Evolutionary conservation across 1,139 yeast species (phyloP), one percentile per base, ranked within the genome.

Genomic region (Arxiozyma slooffiae): DNA sequence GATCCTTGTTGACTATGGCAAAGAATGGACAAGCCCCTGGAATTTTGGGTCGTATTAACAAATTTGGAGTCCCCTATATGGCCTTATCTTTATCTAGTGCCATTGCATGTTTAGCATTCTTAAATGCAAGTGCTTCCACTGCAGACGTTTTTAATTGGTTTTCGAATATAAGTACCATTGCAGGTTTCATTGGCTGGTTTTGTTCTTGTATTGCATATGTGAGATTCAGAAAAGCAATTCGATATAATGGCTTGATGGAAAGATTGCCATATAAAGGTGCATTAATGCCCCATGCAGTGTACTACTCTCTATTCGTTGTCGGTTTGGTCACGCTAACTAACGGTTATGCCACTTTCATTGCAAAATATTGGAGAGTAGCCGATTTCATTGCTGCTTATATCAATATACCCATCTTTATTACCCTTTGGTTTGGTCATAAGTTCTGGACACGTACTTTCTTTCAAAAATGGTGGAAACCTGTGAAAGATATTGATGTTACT

Each of bases 101-200:
- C 2, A 62, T 70, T 51, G 59, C 71, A 24, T 70, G 72, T 41
- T 57, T 75, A 38, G 73, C 76, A 0, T 74, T 67, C 54, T 58
- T 74, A 57, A 71, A 70, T 51, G 69, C 65, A 22, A 67, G 72
- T n/a, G 60, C 69, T 1, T 57, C 66, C 20, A 53, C 70, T 4
- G 67, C 73, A 55, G 71, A 63, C 70, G 82, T 61, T 63, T 78
- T 69, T 58, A 63, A 65, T 41, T 90, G 96, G 90, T 79, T 90
- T 59, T 78, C 87, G 54, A 87, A 87, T 68, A 80, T 90, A 58
- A 78, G 87, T 44, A 84, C 89, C 17, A 82, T 83, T 48, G 80
- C 89, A 14, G 89, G 90, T 49, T 74, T 84, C 61, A 77, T 83
- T 54, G 79, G 86, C 17, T 84, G 90, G 90, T 78, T 80, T 52